Evolutionary conservation across 768 basidiomycete species (phyloP).

Genomic region (Rossbeevera mucosa): DNA sequence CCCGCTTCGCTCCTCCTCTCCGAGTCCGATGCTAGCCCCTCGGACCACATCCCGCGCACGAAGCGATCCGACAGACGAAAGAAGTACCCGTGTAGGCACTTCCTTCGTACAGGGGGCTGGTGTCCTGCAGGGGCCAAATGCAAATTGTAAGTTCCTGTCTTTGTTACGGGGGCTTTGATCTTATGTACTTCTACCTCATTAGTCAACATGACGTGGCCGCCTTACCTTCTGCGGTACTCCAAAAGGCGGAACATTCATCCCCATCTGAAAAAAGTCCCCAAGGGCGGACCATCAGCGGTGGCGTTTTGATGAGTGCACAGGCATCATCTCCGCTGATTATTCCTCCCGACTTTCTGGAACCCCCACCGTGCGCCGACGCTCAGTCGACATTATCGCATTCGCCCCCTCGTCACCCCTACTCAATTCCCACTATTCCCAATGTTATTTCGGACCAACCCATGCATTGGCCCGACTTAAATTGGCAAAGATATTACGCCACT

Average conservation of each 20-base stretch:
- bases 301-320: slow-evolving; percentile 18
- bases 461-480: slow-evolving; percentile 15
- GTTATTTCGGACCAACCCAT: slow-evolving; percentile 8
- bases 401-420: slow-evolving; percentile 12
- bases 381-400: slow-evolving; percentile 30
- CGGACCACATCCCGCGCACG: slow-evolving; percentile 4
- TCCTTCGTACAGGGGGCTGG: slow-evolving; percentile 38
- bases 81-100: slow-evolving; percentile 39
- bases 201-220: slow-evolving; percentile 22
- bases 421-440: neutral
- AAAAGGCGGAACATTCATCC: slow-evolving; percentile 4
- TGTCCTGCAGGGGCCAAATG: slow-evolving; percentile 41
- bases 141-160: slow-evolving; percentile 34
- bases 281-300: slow-evolving; percentile 24
- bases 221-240: slow-evolving; percentile 18
- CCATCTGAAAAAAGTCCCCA: slow-evolving; percentile 4
- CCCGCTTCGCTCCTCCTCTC: slow-evolving; percentile 22
- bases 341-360: slow-evolving; percentile 1
- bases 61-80: slow-evolving; percentile 14
- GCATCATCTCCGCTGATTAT: slow-evolving; percentile 10
- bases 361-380: slow-evolving; percentile 32
- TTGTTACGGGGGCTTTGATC: neutral
- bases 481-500: slow-evolving; percentile 26
- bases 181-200: neutral
- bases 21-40: slow-evolving; percentile 15